Percentiles rank a stretch among this genome's conserved stretches.
Evolutionary conservation across 352 stramenopile genomes (phyloP).

Genomic region (Pythium folliculosum): DNA sequence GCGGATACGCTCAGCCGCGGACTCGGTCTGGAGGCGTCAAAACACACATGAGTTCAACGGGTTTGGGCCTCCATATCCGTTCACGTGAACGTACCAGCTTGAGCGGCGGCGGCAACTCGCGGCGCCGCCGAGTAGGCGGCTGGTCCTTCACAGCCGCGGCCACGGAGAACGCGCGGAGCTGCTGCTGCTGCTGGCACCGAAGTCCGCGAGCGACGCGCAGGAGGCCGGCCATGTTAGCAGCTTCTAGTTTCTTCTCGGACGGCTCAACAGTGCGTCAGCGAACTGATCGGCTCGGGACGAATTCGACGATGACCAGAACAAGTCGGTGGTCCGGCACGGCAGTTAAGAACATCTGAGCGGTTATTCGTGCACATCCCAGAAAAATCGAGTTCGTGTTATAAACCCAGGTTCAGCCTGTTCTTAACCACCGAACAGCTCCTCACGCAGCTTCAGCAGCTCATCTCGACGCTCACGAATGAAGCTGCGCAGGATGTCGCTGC

Average conservation of each 20-base stretch:
- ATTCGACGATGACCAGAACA: slow-evolving; percentile 14
- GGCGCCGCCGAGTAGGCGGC: slow-evolving; percentile 50
- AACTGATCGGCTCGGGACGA: slow-evolving; percentile 8
- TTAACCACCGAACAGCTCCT: slow-evolving; percentile 48
- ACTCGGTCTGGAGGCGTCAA: slow-evolving; percentile 63
- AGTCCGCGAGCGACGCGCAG: slow-evolving; percentile 10
- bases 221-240: slow-evolving; percentile 12
- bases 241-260: slow-evolving; percentile 16
- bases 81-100: slow-evolving; percentile 58
- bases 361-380: slow-evolving; percentile 12
- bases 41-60: background rate
- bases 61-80: background rate
- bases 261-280: background rate
- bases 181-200: slow-evolving; percentile 3
- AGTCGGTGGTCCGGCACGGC: slow-evolving; percentile 9
- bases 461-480: slow-evolving; percentile 65
- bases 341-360: background rate
- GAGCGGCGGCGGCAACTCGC: slow-evolving; percentile 71
- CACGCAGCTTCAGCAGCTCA: slow-evolving; percentile 53
- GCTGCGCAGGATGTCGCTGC: slow-evolving; percentile 50
- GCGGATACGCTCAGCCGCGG: slow-evolving; percentile 85
- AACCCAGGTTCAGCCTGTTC: background rate
- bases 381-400: background rate
- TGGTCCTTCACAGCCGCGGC: slow-evolving; percentile 38
- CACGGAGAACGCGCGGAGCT: slow-evolving; percentile 38